Conservation (phyloP, 345 rosid species). For the Combretum micranthum region DNA sequence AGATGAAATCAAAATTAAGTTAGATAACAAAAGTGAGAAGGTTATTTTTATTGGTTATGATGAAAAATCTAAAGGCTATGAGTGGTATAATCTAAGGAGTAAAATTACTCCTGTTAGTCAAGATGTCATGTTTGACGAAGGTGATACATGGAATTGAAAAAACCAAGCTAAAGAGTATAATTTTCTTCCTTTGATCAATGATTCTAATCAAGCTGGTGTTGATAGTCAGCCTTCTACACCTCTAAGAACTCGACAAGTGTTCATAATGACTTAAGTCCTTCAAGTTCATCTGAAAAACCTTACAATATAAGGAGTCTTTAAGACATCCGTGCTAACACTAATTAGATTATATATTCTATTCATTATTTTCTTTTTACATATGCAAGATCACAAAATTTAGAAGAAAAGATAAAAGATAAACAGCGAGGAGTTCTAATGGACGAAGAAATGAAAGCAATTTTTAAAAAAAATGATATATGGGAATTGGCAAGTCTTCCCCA, state of each 20-base stretch:
- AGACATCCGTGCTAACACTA: not conserved
- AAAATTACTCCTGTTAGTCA: not conserved
- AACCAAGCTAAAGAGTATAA: no score
- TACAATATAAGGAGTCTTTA: not conserved
- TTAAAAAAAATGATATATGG: constrained; percentile 1
- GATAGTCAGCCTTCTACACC: no score
- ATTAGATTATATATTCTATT: not conserved
- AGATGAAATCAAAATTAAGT: not conserved
- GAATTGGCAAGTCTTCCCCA: not conserved
- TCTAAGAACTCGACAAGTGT: no score
- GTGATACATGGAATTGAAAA: no score
- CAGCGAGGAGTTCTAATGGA: constrained; percentile 2
- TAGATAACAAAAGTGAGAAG: not conserved
- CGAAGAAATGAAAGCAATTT: not conserved
- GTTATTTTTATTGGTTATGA: not conserved
- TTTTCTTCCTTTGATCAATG: no score
- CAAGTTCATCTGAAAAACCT: no score
- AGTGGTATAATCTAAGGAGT: not conserved
- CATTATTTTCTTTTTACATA: not conserved
- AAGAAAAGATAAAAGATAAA: not conserved
- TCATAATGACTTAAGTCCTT: no score
- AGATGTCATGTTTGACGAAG: constrained; percentile 2
- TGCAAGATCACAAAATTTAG: not conserved
- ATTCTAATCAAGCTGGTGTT: no score
- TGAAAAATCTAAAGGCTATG: not conserved